Base-by-base conservation (phyloP, 768 basidiomycete genomes). In the Chlorophyllum brunneum region DNA sequence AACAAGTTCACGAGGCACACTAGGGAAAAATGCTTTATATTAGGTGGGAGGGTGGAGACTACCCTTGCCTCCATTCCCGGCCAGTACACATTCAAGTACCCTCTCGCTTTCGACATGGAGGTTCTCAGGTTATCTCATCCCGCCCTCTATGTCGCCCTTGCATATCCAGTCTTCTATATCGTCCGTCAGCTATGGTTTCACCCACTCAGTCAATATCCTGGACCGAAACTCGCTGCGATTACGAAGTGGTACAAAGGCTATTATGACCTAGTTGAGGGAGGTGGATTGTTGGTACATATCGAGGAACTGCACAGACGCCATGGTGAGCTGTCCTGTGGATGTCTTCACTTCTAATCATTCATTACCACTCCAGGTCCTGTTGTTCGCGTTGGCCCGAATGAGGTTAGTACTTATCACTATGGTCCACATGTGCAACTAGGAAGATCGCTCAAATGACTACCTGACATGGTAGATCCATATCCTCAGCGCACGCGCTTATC, bases 381-480 rank as follows among this genome's bases (percentile, higher is more conserved):
- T 3, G 65, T 72, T 20, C 55, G 72, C 31, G 58, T 72, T 27
- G 66, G 63, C 6, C 70, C 72, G 1, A 69, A 72, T 48, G 63
- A 70, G 60, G 73, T 72, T 41, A 38, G 62, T 33, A 22, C n/a
- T n/a, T n/a, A n/a, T n/a, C n/a, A n/a, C n/a, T n/a, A n/a, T n/a
- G n/a, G n/a, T n/a, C n/a, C n/a, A n/a, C n/a, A n/a, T n/a, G n/a
- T n/a, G n/a, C n/a, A n/a, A n/a, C n/a, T n/a, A n/a, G n/a, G n/a
- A n/a, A n/a, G n/a, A n/a, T n/a, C n/a, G n/a, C n/a, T n/a, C n/a
- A n/a, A 1, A 8, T 16, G 22, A 29, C 16, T 11, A 29, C 23
- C n/a, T n/a, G n/a, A n/a, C n/a, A 34, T 22, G 34, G 20, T 39
- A 72, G 73, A 61, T 73, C 23, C 72, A 71, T 44, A 73, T 73